Percentiles rank a stretch among this genome's conserved stretches.
Evolutionary conservation across 2,329 filamentous ascomycete species (phyloP).

Genomic region (Botrytis squamosa): DNA sequence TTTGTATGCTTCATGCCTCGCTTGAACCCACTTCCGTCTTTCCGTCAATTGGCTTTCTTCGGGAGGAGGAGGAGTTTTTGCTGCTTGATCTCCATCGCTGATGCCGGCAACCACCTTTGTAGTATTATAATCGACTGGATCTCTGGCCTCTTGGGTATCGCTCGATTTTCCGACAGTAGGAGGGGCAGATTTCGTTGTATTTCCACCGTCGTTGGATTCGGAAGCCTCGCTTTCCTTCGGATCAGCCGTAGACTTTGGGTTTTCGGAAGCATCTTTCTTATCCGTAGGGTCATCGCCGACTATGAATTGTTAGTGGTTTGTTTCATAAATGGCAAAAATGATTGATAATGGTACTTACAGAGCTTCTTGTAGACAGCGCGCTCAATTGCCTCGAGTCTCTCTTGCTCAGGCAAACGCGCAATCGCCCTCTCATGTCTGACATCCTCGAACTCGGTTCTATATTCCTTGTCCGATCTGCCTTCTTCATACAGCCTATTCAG

Average conservation of each 20-base stretch:
- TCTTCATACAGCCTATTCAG: background rate
- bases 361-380: background rate
- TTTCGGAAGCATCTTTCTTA: fast-evolving
- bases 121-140: background rate
- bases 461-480: background rate
- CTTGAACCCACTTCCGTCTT: background rate
- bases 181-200: too few relatives aligned
- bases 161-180: fast-evolving
- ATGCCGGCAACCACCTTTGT: background rate
- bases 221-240: too few relatives aligned
- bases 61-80: background rate
- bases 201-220: background rate
- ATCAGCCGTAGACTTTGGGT: too few relatives aligned
- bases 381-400: background rate
- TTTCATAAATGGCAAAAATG: background rate
- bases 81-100: background rate
- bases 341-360: background rate
- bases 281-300: too few relatives aligned
- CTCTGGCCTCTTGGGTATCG: background rate
- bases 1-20: background rate
- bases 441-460: background rate
- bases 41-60: background rate
- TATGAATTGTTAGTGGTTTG: background rate
- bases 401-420: background rate
- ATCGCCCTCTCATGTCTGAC: too few relatives aligned